Evolutionary conservation across 345 rosid genomes (phyloP).

Genomic region (Moricandia arvensis): DNA sequence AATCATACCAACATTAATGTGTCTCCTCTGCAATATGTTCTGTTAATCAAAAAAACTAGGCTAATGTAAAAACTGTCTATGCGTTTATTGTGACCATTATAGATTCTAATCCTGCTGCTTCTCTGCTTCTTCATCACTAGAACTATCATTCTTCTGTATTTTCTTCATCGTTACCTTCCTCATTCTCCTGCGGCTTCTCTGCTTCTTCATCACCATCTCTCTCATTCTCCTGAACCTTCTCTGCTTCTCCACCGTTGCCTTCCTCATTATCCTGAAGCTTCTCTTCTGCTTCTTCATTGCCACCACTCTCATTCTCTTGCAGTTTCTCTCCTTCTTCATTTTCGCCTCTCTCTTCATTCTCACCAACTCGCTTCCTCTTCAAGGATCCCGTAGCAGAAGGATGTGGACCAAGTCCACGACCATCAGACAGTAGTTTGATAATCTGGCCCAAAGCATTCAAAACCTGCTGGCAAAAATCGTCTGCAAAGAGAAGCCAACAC

Average conservation of each 20-base stretch:
- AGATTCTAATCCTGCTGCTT: too few relatives aligned
- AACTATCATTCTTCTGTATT: too few relatives aligned
- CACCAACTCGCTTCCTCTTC: neutral
- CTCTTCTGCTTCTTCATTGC: too few relatives aligned
- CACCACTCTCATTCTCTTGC: neutral
- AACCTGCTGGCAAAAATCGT: too few relatives aligned
- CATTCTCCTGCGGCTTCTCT: neutral
- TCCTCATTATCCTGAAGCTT: too few relatives aligned
- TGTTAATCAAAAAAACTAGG: neutral
- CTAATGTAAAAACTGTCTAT: neutral
- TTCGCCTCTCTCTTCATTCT: neutral
- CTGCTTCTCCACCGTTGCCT: neutral
- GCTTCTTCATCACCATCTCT: neutral
- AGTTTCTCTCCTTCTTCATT: neutral
- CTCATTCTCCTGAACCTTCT: neutral
- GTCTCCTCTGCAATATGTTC: neutral
- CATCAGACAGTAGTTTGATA: neutral
- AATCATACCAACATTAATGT: neutral
- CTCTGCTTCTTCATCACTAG: too few relatives aligned
- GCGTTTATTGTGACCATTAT: neutral
- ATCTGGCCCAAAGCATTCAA: neutral
- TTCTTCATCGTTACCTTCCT: too few relatives aligned
- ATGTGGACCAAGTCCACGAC: neutral
- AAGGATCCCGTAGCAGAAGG: neutral
- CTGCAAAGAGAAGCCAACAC: neutral